These are phyloP conservation scores for Nectriaceae sp. DNA, from an alignment of 2,329 filamentous ascomycete species.

Conservation along the genomic window DNA sequence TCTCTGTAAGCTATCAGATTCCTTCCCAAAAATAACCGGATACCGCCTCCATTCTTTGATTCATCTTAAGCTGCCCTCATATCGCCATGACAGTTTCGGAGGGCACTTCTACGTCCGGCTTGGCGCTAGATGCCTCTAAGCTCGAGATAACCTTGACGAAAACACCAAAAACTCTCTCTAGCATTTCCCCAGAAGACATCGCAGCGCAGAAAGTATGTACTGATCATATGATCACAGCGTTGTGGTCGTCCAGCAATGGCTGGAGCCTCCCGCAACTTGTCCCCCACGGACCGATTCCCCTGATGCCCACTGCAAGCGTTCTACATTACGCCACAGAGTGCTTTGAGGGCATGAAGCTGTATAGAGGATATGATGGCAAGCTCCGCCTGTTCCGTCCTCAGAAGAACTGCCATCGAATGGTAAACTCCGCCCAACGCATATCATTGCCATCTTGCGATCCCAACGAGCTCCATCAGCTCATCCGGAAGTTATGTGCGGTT, in stretches of 20 bases:
- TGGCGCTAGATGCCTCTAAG: constrained; percentile 9
- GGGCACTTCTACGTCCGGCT: too few species aligned
- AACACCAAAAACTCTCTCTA: neutral
- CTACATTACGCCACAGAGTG: constrained; percentile 80
- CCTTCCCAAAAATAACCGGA: too few species aligned
- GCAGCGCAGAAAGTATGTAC: neutral
- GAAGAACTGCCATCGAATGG: constrained; percentile 60
- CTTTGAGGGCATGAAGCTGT: too few species aligned
- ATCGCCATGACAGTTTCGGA: too few species aligned
- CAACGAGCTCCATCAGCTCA: constrained; percentile 63
- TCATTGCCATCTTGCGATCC: constrained; percentile 66
- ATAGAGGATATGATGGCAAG: constrained; percentile 67
- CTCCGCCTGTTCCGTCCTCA: constrained; percentile 68
- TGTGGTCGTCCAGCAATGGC: constrained; percentile 38
- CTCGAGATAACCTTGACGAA: constrained; percentile 23
- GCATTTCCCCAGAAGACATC: too few species aligned
- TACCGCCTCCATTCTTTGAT: too few species aligned
- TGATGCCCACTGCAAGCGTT: constrained; percentile 69
- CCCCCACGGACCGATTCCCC: constrained; percentile 65
- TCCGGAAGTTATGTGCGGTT: constrained; percentile 57
- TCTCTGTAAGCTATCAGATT: too few species aligned
- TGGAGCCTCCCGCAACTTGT: constrained; percentile 67
- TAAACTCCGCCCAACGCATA: constrained; percentile 54
- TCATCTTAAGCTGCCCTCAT: too few species aligned
- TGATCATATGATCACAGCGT: neutral